A percentile compares a stretch with the other conserved stretches of the same genome.
Evolutionary conservation across 2,329 filamentous ascomycete species (phyloP).

Genomic region (Phialocephala subalpina): DNA sequence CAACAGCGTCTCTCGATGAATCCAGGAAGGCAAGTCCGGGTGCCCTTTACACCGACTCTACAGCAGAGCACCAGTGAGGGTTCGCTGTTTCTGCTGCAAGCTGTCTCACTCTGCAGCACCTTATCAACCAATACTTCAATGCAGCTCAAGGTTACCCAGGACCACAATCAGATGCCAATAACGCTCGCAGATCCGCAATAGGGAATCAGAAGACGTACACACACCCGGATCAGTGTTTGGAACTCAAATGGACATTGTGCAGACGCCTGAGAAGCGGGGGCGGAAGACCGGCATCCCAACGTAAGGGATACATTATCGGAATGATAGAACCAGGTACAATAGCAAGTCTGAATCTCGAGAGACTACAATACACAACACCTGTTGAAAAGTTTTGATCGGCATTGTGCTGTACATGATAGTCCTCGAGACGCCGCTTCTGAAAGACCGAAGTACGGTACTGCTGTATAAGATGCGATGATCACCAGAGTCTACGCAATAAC

Average conservation of each 20-base stretch:
- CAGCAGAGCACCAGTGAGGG: neutral
- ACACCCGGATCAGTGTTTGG: neutral
- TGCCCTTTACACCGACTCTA: neutral
- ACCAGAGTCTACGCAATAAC: too few relatives aligned
- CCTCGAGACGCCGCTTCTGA: too few relatives aligned
- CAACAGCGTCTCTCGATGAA: too few relatives aligned
- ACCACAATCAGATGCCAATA: constrained; percentile 6
- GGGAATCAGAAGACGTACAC: neutral
- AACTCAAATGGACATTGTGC: neutral
- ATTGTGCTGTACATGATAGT: too few relatives aligned
- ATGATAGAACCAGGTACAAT: neutral
- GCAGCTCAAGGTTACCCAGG: neutral
- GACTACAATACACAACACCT: too few relatives aligned
- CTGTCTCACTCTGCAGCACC: neutral
- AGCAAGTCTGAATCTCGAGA: too few relatives aligned
- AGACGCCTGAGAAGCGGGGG: neutral
- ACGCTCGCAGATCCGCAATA: neutral
- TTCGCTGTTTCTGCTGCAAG: neutral
- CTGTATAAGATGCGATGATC: too few relatives aligned
- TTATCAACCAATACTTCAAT: neutral
- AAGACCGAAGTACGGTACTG: too few relatives aligned
- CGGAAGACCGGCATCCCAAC: neutral
- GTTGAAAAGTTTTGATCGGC: too few relatives aligned
- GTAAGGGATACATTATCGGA: neutral
- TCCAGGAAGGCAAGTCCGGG: neutral